Evolutionary conservation across 2,329 filamentous ascomycete genomes (phyloP), one percentile per base, ranked within the genome.

Genomic region (Cladosporium sp.): DNA sequence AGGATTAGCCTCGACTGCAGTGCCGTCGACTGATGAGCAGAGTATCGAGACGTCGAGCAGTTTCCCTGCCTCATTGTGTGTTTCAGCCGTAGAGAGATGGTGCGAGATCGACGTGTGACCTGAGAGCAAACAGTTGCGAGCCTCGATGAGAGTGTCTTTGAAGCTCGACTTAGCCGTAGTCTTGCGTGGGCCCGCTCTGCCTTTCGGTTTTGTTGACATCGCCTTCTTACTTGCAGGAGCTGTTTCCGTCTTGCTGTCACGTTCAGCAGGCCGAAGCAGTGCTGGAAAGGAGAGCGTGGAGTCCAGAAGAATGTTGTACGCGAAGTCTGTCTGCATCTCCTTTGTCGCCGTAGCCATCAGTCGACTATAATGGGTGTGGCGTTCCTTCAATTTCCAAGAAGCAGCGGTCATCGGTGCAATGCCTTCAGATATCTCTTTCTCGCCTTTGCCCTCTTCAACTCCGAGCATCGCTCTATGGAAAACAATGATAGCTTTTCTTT

Each of bases 241-340:
- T 11, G 48, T n/a, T n/a, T 32, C 22, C 10, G 3, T 13, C 13
- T 10, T 10, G 6, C 33, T 19, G 11, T 49, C 52, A 6, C 9
- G 10, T 4, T 51, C 43, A 6, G 42, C 4, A 10, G 32, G 16
- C 19, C 31, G 11, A 11, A 53, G 57, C 3, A 92, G 75, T 0
- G 88, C 84, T 1, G 91, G 89, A 55, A 92, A 86, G 0, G 90
- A 95, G 22, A 96, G 84, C 0, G 90, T 95, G 0, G 93, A 96
- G 63, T 98, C 93, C 43, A 92, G 88, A 13, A 97, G 79, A 9
- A 92, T 87, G 14, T 89, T 95, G 56, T 61, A 66, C 1, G 78
- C 71, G 10, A 84, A 76, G 34, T 79, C 75, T 0, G 86, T 84
- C 44, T 79, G 75, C 8, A 87, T 10, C 9, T 32, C 41, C 13